Evolutionary conservation across 2,329 filamentous ascomycete species (phyloP), one percentile per base, ranked within the genome.

Genomic region (Coniochaeta sp.): DNA sequence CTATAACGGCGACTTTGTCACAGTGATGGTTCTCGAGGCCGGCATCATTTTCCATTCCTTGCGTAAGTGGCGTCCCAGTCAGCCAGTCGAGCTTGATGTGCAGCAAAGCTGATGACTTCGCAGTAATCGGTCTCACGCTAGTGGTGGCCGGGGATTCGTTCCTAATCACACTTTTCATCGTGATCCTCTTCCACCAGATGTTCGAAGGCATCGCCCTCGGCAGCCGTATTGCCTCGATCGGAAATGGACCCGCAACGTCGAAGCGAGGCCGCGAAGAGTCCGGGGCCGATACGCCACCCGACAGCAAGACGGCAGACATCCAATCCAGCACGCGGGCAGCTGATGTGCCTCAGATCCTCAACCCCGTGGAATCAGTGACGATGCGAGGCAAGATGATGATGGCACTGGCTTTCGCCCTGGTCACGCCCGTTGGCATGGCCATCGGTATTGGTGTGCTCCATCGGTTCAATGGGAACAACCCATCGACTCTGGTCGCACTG

Each of bases 401-500:
- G 74, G 88, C 82, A 0, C 65, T 72, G 1, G 78, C 81, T 0
- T 93, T 91, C 66, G 82, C 88, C 0, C 74, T 91, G 28, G 85
- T 90, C 59, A 93, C 89, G 0, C 89, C 89, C 0, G 75, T 91
- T 32, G 90, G 89, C 12, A 93, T 93, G 89, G 88, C 86, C 0
- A 91, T 93, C 62, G 89, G 90, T 0, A 86, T 91, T 36, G 88
- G 88, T 2, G 88, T 89, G 3, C 73, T 92, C 30, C 74, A 86
- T 40, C 71, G 78, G 9, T 92, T 91, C 74, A 92, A 93, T 66
- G 89, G 88, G 4, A 91, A 89, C 66, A 82, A 90, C 65, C 81
- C 79, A 3, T 78, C 79, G 1, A 92, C 89, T 0, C 77, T 91
- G 44, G 73, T 92, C 50, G 86, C 89, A 2, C 84, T 92, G 38